A percentile compares a stretch with the other conserved stretches of the same genome.
These are phyloP conservation scores for Sporothrix brunneoviolacea DNA, from an alignment of 2,329 filamentous ascomycete genomes.

Conservation along the genomic window DNA sequence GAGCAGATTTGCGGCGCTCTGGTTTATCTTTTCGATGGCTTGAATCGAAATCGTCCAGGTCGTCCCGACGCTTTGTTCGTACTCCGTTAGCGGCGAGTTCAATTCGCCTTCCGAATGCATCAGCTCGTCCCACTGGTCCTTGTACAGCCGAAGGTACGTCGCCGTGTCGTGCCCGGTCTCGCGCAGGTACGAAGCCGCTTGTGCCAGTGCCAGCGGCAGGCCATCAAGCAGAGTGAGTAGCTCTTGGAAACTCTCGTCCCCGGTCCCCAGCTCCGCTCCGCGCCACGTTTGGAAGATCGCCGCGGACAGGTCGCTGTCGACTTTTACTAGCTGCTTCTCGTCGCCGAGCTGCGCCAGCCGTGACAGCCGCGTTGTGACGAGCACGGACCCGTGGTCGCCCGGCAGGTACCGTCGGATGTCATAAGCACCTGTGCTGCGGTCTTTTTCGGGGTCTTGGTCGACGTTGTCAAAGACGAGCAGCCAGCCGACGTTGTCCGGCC, in stretches of 20 bases:
- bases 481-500: slow-evolving; percentile 24
- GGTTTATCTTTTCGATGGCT: background rate
- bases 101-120: no score
- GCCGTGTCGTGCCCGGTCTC: background rate
- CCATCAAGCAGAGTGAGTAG: slow-evolving; percentile 18
- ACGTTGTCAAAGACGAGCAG: slow-evolving; percentile 31
- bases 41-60: slow-evolving; percentile 1
- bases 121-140: no score
- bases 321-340: slow-evolving; percentile 18
- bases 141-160: background rate
- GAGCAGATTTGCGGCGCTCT: slow-evolving; percentile 1
- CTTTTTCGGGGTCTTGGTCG: slow-evolving; percentile 25
- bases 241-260: slow-evolving; percentile 16
- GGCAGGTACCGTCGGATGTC: slow-evolving; percentile 22
- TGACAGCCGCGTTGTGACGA: slow-evolving; percentile 25
- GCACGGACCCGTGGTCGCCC: slow-evolving; percentile 23
- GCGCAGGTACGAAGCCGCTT: slow-evolving; percentile 20
- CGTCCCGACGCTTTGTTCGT: background rate
- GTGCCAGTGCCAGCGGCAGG: slow-evolving; percentile 22
- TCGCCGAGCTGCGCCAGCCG: slow-evolving; percentile 20
- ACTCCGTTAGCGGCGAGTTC: background rate
- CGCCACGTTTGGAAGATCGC: slow-evolving; percentile 24
- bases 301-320: slow-evolving; percentile 20
- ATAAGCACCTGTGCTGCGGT: no score
- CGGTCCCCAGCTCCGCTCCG: slow-evolving; percentile 19